Percentiles rank a stretch among this genome's conserved stretches.
These are phyloP conservation scores for Plasmodium gaboni DNA, from an alignment of 169 alveolate species.

Conservation along the genomic window DNA sequence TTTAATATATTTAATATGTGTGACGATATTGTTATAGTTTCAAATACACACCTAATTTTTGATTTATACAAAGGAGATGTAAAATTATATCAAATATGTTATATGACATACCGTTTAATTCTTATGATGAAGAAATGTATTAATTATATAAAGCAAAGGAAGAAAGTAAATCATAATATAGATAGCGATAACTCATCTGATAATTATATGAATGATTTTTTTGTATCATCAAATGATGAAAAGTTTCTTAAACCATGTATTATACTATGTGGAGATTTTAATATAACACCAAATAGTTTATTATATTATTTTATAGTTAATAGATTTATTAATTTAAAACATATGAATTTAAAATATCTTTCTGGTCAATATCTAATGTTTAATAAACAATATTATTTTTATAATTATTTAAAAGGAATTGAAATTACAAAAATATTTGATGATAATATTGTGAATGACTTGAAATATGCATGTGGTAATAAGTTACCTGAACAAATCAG, in stretches of 20 bases:
- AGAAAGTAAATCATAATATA: background rate
- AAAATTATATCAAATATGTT: constrained; percentile 81
- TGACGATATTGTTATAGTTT: constrained; percentile 68
- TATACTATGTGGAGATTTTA: constrained; percentile 85
- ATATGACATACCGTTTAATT: constrained; percentile 77
- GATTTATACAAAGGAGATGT: constrained; percentile 85
- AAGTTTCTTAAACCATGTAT: constrained; percentile 75
- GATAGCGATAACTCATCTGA: background rate
- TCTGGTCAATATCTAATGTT: constrained; percentile 87
- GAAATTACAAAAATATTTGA: constrained; percentile 66
- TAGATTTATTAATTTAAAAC: constrained; percentile 81
- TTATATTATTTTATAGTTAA: constrained; percentile 81
- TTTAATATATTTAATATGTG: background rate
- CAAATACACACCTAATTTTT: constrained; percentile 85
- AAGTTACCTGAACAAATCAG: constrained; percentile 25
- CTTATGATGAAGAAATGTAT: constrained; percentile 74
- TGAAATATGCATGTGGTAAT: constrained; percentile 22
- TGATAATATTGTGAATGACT: constrained; percentile 43
- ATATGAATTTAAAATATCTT: constrained; percentile 75
- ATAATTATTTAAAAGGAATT: constrained; percentile 31
- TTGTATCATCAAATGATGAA: background rate
- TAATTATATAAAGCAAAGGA: constrained; percentile 17
- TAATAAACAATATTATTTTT: constrained; percentile 72
- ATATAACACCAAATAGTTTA: constrained; percentile 85
- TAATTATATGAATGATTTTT: too few species aligned